Conservation (phyloP, 441 rosid genomes). For the Gossypium schwendimanii region DNA sequence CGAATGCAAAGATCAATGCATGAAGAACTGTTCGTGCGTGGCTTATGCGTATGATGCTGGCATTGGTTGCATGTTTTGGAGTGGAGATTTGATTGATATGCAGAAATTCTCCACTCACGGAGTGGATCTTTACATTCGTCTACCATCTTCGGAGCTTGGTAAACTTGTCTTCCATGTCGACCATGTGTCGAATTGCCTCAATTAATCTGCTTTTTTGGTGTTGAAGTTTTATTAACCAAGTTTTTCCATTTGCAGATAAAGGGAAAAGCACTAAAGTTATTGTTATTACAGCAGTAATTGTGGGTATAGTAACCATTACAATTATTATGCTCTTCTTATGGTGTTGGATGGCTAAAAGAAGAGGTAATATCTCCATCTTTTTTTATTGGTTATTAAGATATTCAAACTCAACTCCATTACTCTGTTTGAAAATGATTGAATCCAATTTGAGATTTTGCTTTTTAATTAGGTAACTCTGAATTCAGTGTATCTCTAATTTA, state of each 20-base stretch:
- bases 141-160: no score
- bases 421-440: no score
- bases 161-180: slow-evolving; percentile 21
- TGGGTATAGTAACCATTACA: neutral
- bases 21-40: no score
- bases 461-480: no score
- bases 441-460: no score
- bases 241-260: neutral
- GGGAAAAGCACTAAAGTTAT: neutral
- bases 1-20: no score
- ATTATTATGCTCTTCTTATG: neutral
- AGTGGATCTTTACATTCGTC: slow-evolving; percentile 31
- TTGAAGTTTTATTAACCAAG: neutral
- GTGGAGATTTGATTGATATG: slow-evolving; percentile 46
- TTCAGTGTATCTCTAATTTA: no score
- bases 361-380: neutral
- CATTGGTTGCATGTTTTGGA: slow-evolving; percentile 71
- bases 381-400: neutral
- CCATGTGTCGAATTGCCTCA: neutral
- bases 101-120: slow-evolving; percentile 38
- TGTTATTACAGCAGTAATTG: neutral
- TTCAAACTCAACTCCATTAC: neutral
- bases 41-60: slow-evolving; percentile 27
- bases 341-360: neutral
- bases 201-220: neutral